Percentiles rank a stretch among this genome's conserved stretches.
Conservation (phyloP, 371 early-diverging fungal genomes). For the Rhizopus stolonifer region DNA sequence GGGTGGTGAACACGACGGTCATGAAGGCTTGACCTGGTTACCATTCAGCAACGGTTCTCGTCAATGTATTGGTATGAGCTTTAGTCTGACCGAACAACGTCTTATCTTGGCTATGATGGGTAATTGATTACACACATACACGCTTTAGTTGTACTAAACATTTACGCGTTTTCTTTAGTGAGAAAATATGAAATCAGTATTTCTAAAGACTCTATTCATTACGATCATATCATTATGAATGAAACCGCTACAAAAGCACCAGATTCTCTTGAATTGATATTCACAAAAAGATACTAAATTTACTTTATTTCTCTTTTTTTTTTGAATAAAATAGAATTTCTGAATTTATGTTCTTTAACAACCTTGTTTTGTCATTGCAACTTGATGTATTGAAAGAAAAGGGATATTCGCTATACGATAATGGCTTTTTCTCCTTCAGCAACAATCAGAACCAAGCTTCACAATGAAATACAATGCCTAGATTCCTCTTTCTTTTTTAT, state of each 20-base stretch:
- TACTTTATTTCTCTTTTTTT: too few relatives aligned
- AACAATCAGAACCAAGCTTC: too few relatives aligned
- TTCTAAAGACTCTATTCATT: constrained; percentile 11
- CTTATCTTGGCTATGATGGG: constrained; percentile 49
- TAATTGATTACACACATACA: neutral
- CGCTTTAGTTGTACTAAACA: neutral
- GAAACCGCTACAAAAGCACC: neutral
- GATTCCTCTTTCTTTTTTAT: too few relatives aligned
- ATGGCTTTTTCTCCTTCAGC: too few relatives aligned
- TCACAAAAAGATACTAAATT: constrained; percentile 3
- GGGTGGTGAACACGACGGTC: constrained; percentile 28
- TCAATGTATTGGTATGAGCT: constrained; percentile 60
- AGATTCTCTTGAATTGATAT: constrained; percentile 1
- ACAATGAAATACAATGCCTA: too few relatives aligned
- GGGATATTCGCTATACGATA: too few relatives aligned
- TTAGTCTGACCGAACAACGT: constrained; percentile 57
- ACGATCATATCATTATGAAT: neutral
- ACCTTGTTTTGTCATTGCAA: too few relatives aligned
- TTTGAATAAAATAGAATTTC: too few relatives aligned
- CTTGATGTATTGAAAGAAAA: too few relatives aligned
- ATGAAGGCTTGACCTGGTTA: too few relatives aligned
- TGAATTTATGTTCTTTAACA: too few relatives aligned
- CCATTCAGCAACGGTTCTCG: constrained; percentile 51
- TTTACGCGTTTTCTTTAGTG: neutral
- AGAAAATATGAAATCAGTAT: constrained; percentile 2